These are phyloP conservation scores for Arthrobotrys pseudoclavata DNA, from an alignment of 2,329 filamentous ascomycete species.

Conservation along the genomic window DNA sequence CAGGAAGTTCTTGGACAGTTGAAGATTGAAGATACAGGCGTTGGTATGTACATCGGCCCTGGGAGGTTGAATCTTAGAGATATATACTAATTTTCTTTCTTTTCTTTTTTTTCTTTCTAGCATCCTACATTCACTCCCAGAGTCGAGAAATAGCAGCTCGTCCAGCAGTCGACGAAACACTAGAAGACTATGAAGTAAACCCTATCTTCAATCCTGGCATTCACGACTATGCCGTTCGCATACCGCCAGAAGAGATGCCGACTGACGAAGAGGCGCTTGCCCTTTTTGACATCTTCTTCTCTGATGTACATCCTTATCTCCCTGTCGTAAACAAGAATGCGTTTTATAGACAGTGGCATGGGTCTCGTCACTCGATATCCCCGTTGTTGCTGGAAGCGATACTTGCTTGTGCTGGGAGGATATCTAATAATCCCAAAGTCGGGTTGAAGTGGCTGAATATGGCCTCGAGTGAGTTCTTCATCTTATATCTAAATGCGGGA, in stretches of 20 bases:
- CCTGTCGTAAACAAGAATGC: conserved; percentile 85
- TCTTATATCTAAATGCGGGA: background rate
- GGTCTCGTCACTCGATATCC: conserved; percentile 84
- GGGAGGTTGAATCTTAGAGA: conserved; percentile 26
- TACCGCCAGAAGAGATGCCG: conserved; percentile 94
- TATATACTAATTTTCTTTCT: conserved; percentile 18
- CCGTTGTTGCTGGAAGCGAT: conserved; percentile 89
- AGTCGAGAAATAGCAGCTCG: conserved; percentile 72
- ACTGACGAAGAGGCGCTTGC: conserved; percentile 83
- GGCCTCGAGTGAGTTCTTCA: conserved; percentile 77
- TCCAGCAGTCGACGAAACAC: conserved; percentile 65
- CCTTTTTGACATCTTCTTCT: conserved; percentile 92
- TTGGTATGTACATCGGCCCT: conserved; percentile 73
- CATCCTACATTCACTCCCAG: conserved; percentile 78
- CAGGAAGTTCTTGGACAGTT: conserved; percentile 86
- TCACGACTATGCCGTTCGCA: conserved; percentile 67
- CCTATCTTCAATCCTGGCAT: conserved; percentile 75
- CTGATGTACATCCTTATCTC: conserved; percentile 90
- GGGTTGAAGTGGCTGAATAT: conserved; percentile 94
- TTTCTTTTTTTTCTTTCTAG: too few species aligned
- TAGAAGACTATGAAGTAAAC: conserved; percentile 79
- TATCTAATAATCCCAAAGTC: conserved; percentile 85
- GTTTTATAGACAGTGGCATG: conserved; percentile 92
- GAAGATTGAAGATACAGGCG: conserved; percentile 87
- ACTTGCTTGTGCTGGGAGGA: conserved; percentile 86